Evolutionary conservation across 129 eudicot genomes (phyloP).

Genomic region (Daucus carota): DH1_v3.0 NC_030383.2:63687001-63687500

Average conservation of each 20-base stretch:
- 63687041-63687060: not conserved
- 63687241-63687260: not conserved
- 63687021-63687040: not conserved
- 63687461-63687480: too few species aligned
- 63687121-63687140: not conserved
- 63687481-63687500: too few species aligned
- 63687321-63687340: too few species aligned
- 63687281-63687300: not conserved
- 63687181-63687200: not conserved
- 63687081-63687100: not conserved
- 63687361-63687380: too few species aligned
- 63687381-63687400: too few species aligned
- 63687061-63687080: not conserved
- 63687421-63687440: too few species aligned
- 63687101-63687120: not conserved
- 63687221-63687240: too few species aligned
- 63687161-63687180: slow-evolving; percentile 9
- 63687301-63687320: not conserved
- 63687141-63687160: not conserved
- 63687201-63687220: slow-evolving; percentile 14
- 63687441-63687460: too few species aligned
- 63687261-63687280: not conserved
- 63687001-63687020: not conserved
- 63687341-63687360: too few species aligned
- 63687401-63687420: too few species aligned